These are phyloP conservation scores for Auricularia cornea DNA, from an alignment of 768 basidiomycete species.

Conservation along the genomic window DNA sequence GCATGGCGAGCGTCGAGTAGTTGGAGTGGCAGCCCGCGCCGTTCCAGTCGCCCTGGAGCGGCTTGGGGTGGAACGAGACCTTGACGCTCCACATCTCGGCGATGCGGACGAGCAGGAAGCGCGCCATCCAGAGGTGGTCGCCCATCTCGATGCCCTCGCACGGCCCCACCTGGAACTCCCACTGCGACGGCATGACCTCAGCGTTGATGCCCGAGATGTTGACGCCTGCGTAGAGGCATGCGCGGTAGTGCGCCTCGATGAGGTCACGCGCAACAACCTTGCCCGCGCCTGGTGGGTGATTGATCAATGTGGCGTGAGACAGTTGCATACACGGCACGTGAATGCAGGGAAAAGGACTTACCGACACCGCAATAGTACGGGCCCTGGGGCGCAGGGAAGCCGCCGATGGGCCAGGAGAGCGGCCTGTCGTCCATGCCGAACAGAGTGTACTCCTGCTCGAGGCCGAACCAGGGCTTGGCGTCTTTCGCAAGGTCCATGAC, in stretches of 20 bases:
- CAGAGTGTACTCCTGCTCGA: constrained; percentile 99
- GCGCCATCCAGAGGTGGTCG: constrained; percentile 98
- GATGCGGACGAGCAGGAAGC: constrained; percentile 90
- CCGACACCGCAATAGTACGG: constrained; percentile 99
- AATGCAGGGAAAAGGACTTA: constrained; percentile 30
- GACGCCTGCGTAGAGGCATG: constrained; percentile 89
- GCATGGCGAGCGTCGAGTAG: constrained; percentile 92
- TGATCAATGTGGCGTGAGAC: constrained; percentile 7
- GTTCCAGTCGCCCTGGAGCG: constrained; percentile 95
- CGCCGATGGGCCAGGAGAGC: constrained; percentile 96
- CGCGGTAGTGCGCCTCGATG: constrained; percentile 98
- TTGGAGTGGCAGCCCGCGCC: constrained; percentile 99
- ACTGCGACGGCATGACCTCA: constrained; percentile 99
- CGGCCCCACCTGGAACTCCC: constrained; percentile 99
- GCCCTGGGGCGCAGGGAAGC: constrained; percentile 98
- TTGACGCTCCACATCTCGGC: constrained; percentile 97
- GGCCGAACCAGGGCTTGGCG: constrained; percentile 85
- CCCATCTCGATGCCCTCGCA: constrained; percentile 98
- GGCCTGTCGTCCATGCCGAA: constrained; percentile 88
- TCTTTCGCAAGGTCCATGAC: constrained; percentile 89
- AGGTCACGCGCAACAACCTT: constrained; percentile 98
- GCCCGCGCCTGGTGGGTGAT: constrained; percentile 67
- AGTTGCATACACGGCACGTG: neutral
- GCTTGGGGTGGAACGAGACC: constrained; percentile 99
- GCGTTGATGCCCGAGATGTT: constrained; percentile 99